Percentiles rank a stretch among this genome's conserved stretches.
Conservation (phyloP, 2,329 filamentous ascomycete genomes). For the Curvularia eragrostidis region DNA sequence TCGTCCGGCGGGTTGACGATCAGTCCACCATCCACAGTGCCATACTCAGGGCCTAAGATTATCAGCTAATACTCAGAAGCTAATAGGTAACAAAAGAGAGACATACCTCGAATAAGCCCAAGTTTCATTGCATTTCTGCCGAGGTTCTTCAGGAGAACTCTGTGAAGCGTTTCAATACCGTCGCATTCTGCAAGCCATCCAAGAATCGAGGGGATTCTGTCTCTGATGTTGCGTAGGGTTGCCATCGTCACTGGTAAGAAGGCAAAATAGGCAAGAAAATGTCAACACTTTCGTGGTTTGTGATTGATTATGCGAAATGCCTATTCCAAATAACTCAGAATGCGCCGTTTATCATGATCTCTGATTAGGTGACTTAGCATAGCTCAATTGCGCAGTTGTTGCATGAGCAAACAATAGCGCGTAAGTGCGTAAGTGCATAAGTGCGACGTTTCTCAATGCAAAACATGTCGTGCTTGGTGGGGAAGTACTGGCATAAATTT, state of each 20-base stretch:
- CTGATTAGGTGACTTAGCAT: too few species aligned
- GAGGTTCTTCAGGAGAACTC: background rate
- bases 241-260: background rate
- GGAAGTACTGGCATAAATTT: too few species aligned
- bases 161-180: background rate
- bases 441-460: too few species aligned
- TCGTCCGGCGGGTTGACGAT: background rate
- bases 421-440: too few species aligned
- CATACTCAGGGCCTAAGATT: background rate
- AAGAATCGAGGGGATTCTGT: background rate
- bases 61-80: background rate
- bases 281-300: background rate
- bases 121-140: background rate
- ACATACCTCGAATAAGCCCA: background rate
- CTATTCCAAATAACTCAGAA: too few species aligned
- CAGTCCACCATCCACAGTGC: background rate
- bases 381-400: too few species aligned
- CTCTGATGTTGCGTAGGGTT: background rate
- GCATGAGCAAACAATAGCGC: too few species aligned
- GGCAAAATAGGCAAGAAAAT: background rate
- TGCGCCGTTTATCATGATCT: too few species aligned
- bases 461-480: too few species aligned
- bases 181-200: background rate
- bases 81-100: background rate
- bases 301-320: too few species aligned